These are phyloP conservation scores for Colletotrichum sublineola DNA, from an alignment of 2,329 filamentous ascomycete species.

Conservation along the genomic window DNA sequence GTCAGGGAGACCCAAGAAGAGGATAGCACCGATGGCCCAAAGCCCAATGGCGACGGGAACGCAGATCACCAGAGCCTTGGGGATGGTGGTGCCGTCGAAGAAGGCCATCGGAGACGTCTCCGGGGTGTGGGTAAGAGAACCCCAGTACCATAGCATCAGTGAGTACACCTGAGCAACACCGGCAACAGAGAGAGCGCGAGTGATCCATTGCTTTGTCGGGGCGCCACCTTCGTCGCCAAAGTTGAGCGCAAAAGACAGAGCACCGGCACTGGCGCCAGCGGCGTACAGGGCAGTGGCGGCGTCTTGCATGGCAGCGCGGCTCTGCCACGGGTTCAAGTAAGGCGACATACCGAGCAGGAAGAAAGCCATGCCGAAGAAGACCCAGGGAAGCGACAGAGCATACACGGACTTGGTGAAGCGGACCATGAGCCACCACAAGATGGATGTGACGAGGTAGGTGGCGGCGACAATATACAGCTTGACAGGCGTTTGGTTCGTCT, in stretches of 20 bases:
- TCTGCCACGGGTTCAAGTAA: constrained; percentile 56
- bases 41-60: constrained; percentile 70
- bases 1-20: constrained; percentile 73
- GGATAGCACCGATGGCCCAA: constrained; percentile 66
- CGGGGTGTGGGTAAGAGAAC: constrained; percentile 47
- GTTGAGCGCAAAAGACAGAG: constrained; percentile 76
- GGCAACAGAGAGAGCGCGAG: constrained; percentile 74
- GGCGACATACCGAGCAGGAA: constrained; percentile 73
- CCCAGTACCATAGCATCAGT: constrained; percentile 77
- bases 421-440: constrained; percentile 74
- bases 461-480: constrained; percentile 72
- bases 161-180: constrained; percentile 77
- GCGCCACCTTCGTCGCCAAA: constrained; percentile 75
- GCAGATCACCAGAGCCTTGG: constrained; percentile 60
- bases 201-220: constrained; percentile 75
- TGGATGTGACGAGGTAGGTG: constrained; percentile 69
- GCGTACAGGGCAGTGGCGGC: constrained; percentile 73
- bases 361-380: constrained; percentile 74
- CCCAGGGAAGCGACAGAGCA: constrained; percentile 71
- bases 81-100: constrained; percentile 51
- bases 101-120: constrained; percentile 37
- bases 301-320: constrained; percentile 66
- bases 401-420: constrained; percentile 69
- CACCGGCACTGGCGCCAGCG: constrained; percentile 72
- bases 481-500: constrained; percentile 68